Evolutionary conservation across 2,329 filamentous ascomycete species (phyloP).

Genomic region (Claviceps sp.): DNA sequence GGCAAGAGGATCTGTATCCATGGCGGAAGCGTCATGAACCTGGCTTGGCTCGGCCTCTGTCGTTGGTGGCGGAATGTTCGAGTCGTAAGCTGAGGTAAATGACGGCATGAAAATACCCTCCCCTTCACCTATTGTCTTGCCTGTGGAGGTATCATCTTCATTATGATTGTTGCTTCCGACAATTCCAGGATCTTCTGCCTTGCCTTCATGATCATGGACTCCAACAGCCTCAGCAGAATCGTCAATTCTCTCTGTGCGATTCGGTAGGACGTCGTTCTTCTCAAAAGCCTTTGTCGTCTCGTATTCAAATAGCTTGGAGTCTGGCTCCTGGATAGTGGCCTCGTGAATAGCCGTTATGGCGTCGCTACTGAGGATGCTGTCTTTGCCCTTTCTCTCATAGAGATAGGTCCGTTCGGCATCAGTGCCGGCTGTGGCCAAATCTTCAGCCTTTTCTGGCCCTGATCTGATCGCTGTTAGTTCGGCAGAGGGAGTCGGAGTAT

Average conservation of each 20-base stretch:
- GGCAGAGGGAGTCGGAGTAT: background rate
- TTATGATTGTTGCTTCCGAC: constrained; percentile 7
- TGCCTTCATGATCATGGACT: background rate
- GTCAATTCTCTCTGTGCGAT: background rate
- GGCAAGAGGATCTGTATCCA: background rate
- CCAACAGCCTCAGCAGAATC: background rate
- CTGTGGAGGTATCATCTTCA: constrained; percentile 18
- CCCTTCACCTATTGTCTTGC: constrained; percentile 30
- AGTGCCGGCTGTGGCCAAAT: background rate
- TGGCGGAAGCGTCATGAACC: background rate
- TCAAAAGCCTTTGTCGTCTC: background rate
- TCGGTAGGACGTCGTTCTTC: background rate
- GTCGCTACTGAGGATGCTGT: background rate
- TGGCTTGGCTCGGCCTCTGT: background rate
- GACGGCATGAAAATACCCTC: constrained; percentile 15
- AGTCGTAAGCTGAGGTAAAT: background rate
- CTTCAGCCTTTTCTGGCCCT: background rate
- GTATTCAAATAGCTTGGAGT: background rate
- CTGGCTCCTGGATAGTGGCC: background rate
- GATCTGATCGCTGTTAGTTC: background rate
- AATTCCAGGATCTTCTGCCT: background rate
- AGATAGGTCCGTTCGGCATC: background rate
- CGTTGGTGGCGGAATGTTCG: background rate
- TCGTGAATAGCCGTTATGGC: background rate
- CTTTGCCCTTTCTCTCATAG: constrained; percentile 2